Evolutionary conservation across 169 alveolate species (phyloP).

Genomic region (Fabrea salina): DNA sequence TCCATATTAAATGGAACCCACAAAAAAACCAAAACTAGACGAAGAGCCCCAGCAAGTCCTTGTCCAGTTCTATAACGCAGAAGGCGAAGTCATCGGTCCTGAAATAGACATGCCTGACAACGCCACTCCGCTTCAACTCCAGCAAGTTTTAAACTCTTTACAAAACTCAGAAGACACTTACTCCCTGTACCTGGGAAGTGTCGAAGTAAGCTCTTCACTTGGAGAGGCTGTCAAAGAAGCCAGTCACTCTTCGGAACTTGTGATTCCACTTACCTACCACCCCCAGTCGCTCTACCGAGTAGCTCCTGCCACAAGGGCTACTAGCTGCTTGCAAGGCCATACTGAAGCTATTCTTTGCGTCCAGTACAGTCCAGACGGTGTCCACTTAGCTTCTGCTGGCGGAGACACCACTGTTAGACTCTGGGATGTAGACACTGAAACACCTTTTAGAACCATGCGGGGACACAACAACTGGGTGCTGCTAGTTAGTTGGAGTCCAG

Average conservation of each 20-base stretch:
- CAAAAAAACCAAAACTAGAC: too few species aligned
- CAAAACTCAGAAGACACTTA: slow-evolving; percentile 1
- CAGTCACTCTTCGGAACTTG: background rate
- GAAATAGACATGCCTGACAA: background rate
- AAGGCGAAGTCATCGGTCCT: slow-evolving; percentile 22
- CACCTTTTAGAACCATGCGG: slow-evolving; percentile 1
- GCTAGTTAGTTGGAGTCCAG: slow-evolving; percentile 71
- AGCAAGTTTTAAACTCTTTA: background rate
- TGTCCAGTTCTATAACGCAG: slow-evolving; percentile 28
- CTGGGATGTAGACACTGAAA: slow-evolving; percentile 36
- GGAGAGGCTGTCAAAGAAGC: slow-evolving; percentile 18
- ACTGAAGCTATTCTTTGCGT: slow-evolving; percentile 24
- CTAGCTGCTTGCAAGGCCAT: slow-evolving; percentile 27
- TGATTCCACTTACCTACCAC: slow-evolving; percentile 28
- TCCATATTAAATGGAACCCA: too few species aligned
- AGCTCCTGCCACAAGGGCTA: slow-evolving; percentile 29
- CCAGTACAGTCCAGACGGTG: slow-evolving; percentile 27
- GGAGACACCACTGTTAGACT: slow-evolving; percentile 36
- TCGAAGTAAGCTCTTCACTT: background rate
- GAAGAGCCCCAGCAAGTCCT: too few species aligned
- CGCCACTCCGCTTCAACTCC: background rate
- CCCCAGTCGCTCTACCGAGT: background rate
- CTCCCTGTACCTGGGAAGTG: background rate
- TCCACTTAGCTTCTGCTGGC: slow-evolving; percentile 26
- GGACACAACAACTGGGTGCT: slow-evolving; percentile 80